A percentile compares a stretch with the other conserved stretches of the same genome.
These are phyloP conservation scores for Exophiala oligosperma DNA, from an alignment of 2,329 filamentous ascomycete species.

Conservation along the genomic window DNA sequence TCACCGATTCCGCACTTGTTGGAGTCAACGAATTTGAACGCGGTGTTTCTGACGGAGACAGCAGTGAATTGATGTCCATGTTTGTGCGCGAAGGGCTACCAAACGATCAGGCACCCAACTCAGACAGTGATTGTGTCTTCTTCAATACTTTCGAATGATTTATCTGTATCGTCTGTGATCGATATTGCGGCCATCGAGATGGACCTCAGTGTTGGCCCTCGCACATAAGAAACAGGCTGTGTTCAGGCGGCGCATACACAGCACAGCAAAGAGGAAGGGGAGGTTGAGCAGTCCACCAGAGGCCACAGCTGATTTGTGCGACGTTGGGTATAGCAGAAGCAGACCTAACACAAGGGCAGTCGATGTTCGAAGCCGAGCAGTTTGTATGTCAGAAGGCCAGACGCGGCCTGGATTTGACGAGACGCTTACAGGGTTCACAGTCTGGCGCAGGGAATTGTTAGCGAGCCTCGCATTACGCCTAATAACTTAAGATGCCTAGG, in stretches of 20 bases:
- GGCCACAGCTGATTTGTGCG: not conserved
- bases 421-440: not conserved
- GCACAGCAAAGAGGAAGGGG: too few species aligned
- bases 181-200: slow-evolving; percentile 8
- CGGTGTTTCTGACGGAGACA: slow-evolving; percentile 24
- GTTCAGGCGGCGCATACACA: not conserved
- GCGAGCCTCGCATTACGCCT: not conserved
- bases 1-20: slow-evolving; percentile 34
- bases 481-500: not conserved
- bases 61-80: slow-evolving; percentile 30
- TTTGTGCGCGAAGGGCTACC: not conserved
- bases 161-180: not conserved
- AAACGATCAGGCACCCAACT: not conserved
- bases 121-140: not conserved
- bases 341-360: not conserved
- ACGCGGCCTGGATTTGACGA: not conserved
- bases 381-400: not conserved
- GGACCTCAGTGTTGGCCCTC: not conserved
- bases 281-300: too few species aligned
- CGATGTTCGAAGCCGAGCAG: not conserved
- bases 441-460: not conserved
- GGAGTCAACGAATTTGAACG: slow-evolving; percentile 18
- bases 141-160: slow-evolving; percentile 14
- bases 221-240: not conserved
- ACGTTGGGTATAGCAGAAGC: not conserved